Conservation (phyloP, 2,329 filamentous ascomycete genomes). For the Monilinia fructicola region DNA sequence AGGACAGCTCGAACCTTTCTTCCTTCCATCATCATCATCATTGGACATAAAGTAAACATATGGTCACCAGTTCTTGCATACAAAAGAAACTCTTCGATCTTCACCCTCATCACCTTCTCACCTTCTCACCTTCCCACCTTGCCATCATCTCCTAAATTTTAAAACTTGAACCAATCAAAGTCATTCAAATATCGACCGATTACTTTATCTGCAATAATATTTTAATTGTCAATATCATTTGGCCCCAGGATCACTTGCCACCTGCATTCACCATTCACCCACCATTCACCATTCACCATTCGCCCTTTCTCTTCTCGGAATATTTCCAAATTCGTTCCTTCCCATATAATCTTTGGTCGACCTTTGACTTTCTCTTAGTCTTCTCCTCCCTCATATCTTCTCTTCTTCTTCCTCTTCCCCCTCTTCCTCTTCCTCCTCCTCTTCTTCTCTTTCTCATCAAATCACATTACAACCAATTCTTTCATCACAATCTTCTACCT, state of each 20-base stretch:
- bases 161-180: no score
- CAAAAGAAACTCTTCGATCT: neutral
- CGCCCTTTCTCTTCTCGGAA: neutral
- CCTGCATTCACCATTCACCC: no score
- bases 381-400: constrained; percentile 5
- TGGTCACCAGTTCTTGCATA: neutral
- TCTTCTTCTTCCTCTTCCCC: constrained; percentile 17
- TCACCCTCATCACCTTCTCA: neutral
- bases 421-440: constrained; percentile 24
- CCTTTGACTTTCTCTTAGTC: neutral
- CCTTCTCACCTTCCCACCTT: no score
- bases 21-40: neutral
- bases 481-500: constrained; percentile 36
- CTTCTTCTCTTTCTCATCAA: constrained; percentile 25
- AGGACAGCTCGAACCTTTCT: constrained; percentile 11
- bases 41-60: neutral
- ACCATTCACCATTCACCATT: neutral
- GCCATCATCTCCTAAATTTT: no score
- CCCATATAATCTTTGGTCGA: neutral
- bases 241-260: no score
- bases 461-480: constrained; percentile 33
- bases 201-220: no score
- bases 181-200: no score
- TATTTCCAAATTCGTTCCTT: neutral
- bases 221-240: no score